Percentiles rank a stretch among this genome's conserved stretches.
phyloP scores from a whole-genome alignment of 169 alveolate species.

The Cyclospora cayetanensis region DNA sequence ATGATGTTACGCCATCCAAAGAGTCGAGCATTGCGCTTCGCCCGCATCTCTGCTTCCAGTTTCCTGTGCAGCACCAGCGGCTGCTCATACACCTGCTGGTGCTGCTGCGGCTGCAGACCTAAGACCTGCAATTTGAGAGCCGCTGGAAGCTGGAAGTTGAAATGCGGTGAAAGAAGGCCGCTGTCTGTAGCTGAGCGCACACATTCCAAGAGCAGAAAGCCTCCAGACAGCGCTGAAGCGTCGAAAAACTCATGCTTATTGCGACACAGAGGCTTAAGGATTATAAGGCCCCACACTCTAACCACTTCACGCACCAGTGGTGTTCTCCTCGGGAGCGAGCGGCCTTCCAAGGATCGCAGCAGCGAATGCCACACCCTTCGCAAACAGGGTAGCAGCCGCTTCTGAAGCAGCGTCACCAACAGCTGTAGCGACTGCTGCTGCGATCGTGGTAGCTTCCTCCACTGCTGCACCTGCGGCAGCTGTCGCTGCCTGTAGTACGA shows the following conservation, averaged over 20 bases:
- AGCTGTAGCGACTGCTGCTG: background rate
- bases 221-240: background rate
- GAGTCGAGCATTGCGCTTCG: background rate
- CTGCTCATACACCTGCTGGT: background rate
- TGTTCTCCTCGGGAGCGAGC: background rate
- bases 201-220: background rate
- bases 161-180: background rate
- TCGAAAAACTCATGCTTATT: too few relatives aligned
- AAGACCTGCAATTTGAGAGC: background rate
- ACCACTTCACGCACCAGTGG: background rate
- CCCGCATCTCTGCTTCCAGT: background rate
- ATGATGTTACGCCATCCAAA: background rate
- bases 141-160: background rate
- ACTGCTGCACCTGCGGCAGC: background rate
- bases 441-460: too few relatives aligned
- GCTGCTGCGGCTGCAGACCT: too few relatives aligned
- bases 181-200: background rate
- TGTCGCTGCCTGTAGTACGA: background rate
- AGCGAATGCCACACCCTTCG: background rate
- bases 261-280: too few relatives aligned
- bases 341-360: background rate
- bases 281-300: background rate
- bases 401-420: background rate
- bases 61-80: background rate
- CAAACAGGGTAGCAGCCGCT: background rate